Conservation (phyloP, 257 asterid genomes). For the Coffea canephora region DNA sequence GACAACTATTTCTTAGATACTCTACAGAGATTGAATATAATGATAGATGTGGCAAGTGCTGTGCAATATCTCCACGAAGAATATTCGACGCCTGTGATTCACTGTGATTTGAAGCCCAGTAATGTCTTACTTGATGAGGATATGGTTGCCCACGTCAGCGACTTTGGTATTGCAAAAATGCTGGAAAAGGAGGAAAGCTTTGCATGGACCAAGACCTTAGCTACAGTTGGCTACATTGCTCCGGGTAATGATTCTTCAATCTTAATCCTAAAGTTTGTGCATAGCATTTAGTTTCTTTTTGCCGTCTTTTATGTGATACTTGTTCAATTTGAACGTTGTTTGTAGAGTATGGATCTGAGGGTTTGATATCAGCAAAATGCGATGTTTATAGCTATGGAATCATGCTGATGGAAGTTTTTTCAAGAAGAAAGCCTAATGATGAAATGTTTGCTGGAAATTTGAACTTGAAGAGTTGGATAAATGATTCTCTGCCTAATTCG, state of each 20-base stretch:
- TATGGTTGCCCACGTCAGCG: conserved; percentile 10
- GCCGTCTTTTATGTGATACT: neutral
- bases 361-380: neutral
- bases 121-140: conserved; percentile 16
- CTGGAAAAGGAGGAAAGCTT: conserved; percentile 4
- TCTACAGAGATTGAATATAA: neutral
- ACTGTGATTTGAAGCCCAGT: conserved; percentile 19
- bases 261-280: no score
- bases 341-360: conserved; percentile 14
- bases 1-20: neutral
- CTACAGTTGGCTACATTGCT: conserved; percentile 13
- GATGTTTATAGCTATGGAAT: conserved; percentile 16
- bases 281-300: neutral
- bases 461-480: conserved; percentile 12
- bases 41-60: conserved; percentile 5
- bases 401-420: conserved; percentile 4
- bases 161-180: conserved; percentile 20
- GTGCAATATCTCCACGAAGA: conserved; percentile 13
- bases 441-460: neutral
- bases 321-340: neutral
- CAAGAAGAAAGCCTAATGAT: conserved; percentile 8
- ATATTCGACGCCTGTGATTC: conserved; percentile 1
- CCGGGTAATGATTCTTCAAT: conserved; percentile 5
- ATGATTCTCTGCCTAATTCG: neutral
- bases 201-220: conserved; percentile 2